Percentiles rank a stretch among this genome's conserved stretches.
These are phyloP conservation scores for Nicotiana tabacum DNA, from an alignment of 257 asterid genomes.

Conservation along the genomic window DNA sequence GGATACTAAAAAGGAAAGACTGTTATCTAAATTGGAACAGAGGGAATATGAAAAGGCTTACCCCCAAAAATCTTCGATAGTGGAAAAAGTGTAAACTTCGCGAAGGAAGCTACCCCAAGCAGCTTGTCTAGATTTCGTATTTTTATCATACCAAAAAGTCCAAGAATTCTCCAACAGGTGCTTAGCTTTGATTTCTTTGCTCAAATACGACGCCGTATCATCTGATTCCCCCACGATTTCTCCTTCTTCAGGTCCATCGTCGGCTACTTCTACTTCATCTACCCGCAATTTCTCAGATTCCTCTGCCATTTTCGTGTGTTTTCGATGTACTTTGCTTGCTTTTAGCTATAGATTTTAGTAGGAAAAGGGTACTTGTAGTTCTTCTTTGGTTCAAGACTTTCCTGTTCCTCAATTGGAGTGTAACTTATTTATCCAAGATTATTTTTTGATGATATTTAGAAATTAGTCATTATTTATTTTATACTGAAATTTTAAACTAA, in stretches of 20 bases:
- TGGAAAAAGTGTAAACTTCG: constrained; percentile 36
- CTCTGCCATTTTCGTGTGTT: constrained; percentile 4
- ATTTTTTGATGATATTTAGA: too few relatives aligned
- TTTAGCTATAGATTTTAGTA: too few relatives aligned
- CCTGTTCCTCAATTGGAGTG: too few relatives aligned
- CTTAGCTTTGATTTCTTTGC: constrained; percentile 2
- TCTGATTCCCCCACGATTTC: neutral
- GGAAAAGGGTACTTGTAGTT: too few relatives aligned
- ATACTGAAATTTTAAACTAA: too few relatives aligned
- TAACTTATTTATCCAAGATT: too few relatives aligned
- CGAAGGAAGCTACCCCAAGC: constrained; percentile 31
- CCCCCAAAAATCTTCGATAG: constrained; percentile 49
- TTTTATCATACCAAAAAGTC: constrained; percentile 38
- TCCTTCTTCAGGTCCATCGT: constrained; percentile 17
- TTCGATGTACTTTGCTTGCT: too few relatives aligned
- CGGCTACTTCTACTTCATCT: constrained; percentile 6
- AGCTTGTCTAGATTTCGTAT: constrained; percentile 12
- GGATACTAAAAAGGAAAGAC: too few relatives aligned
- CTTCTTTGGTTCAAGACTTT: too few relatives aligned
- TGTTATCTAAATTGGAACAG: too few relatives aligned
- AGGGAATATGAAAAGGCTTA: neutral
- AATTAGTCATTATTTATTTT: too few relatives aligned
- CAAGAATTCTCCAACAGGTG: constrained; percentile 35
- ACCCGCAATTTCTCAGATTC: constrained; percentile 36
- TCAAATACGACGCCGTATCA: constrained; percentile 7